Percentiles rank a stretch among this genome's conserved stretches.
Conservation (phyloP, 306 rosid genomes). For the Cucurbita maxima region DNA sequence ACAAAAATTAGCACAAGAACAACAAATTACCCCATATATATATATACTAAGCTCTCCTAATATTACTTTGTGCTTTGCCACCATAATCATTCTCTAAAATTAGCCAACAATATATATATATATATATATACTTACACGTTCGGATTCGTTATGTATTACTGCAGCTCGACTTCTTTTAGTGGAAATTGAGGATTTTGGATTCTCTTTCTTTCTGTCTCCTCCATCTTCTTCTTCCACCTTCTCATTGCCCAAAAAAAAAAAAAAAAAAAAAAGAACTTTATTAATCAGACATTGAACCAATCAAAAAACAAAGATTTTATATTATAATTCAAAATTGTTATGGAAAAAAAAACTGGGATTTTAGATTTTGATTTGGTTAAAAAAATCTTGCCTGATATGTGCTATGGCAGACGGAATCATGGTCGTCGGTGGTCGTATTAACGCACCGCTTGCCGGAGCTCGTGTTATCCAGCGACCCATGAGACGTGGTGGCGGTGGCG, state of each 20-base stretch:
- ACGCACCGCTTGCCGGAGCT: slow-evolving; percentile 32
- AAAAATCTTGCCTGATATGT: slow-evolving; percentile 31
- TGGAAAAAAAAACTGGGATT: too few species aligned
- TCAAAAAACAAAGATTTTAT: too few species aligned
- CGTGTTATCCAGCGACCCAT: slow-evolving; percentile 47
- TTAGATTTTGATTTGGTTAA: neutral
- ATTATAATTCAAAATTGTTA: too few species aligned
- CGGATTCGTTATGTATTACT: slow-evolving; percentile 88
- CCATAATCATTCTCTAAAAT: too few species aligned
- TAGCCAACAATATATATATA: too few species aligned
- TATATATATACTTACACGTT: slow-evolving; percentile 29
- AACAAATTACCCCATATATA: too few species aligned
- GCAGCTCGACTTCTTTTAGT: slow-evolving; percentile 79
- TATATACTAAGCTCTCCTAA: too few species aligned
- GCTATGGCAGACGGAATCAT: slow-evolving; percentile 73
- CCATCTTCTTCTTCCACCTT: slow-evolving; percentile 35
- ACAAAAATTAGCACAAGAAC: neutral
- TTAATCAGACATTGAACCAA: too few species aligned
- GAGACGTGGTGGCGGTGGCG: slow-evolving; percentile 31
- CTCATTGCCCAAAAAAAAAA: neutral
- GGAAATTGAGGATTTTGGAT: slow-evolving; percentile 40
- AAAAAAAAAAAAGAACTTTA: too few species aligned
- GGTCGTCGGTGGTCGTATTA: slow-evolving; percentile 41
- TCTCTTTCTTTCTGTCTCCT: slow-evolving; percentile 28
- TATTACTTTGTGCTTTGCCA: too few species aligned